These are phyloP conservation scores for Colletotrichum phormii DNA, from an alignment of 2,329 filamentous ascomycete species.

Conservation along the genomic window DNA sequence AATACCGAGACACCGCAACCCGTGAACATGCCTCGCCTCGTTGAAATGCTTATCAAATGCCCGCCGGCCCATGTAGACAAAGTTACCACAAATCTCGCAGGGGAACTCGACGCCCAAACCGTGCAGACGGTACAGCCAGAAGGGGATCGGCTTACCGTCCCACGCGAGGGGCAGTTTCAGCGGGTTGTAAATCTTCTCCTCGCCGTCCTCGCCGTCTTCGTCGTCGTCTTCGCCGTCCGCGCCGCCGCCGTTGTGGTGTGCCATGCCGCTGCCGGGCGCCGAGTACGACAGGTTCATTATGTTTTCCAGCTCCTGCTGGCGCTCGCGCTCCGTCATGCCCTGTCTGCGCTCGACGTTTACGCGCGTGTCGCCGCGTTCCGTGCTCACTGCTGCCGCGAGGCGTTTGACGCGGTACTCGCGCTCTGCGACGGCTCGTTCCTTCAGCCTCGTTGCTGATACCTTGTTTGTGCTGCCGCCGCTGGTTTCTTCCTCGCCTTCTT, in stretches of 20 bases:
- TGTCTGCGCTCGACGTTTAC: slow-evolving; percentile 97
- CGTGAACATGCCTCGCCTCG: slow-evolving; percentile 91
- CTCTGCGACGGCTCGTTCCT: slow-evolving; percentile 91
- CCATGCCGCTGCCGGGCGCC: slow-evolving; percentile 39
- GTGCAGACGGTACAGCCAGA: slow-evolving; percentile 98
- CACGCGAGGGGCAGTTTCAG: slow-evolving; percentile 95
- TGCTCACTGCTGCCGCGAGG: slow-evolving; percentile 84
- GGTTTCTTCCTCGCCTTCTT: slow-evolving; percentile 44
- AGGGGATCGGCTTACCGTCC: slow-evolving; percentile 99
- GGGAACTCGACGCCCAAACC: slow-evolving; percentile 94
- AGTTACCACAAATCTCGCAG: slow-evolving; percentile 98
- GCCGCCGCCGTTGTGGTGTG: slow-evolving; percentile 37
- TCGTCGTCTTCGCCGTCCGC: slow-evolving; percentile 59
- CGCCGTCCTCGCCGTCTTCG: slow-evolving; percentile 79
- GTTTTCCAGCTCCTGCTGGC: slow-evolving; percentile 92
- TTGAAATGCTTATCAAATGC: slow-evolving; percentile 99
- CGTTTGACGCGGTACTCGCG: slow-evolving; percentile 87
- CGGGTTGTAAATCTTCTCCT: slow-evolving; percentile 95
- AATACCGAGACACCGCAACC: slow-evolving; percentile 92
- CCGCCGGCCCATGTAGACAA: slow-evolving; percentile 96
- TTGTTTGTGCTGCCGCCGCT: slow-evolving; percentile 43
- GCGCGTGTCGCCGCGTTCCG: slow-evolving; percentile 87
- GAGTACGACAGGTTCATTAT: slow-evolving; percentile 73
- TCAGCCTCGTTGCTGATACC: slow-evolving; percentile 68
- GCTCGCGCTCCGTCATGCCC: slow-evolving; percentile 96